Percentiles rank a stretch among this genome's conserved stretches.
These are phyloP conservation scores for Cytidiella melzeri DNA, from an alignment of 768 basidiomycete species.

Conservation along the genomic window DNA sequence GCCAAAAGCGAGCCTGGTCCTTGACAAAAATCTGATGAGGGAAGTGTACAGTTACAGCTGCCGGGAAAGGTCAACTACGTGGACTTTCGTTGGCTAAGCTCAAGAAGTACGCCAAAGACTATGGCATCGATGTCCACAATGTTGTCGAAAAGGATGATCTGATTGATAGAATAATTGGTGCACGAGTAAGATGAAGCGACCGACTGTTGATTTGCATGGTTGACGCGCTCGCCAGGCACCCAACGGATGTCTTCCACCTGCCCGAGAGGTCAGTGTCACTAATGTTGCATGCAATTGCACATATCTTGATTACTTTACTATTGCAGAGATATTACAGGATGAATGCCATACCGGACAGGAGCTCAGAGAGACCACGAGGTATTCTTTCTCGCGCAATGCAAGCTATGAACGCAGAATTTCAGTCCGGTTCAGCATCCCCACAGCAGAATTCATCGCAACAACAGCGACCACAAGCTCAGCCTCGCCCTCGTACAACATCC, in stretches of 20 bases:
- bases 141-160: conserved; percentile 77
- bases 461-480: conserved; percentile 16
- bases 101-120: conserved; percentile 64
- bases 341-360: conserved; percentile 50
- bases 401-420: conserved; percentile 19
- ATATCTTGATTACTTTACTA: neutral
- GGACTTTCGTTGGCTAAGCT: conserved; percentile 52
- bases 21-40: conserved; percentile 1
- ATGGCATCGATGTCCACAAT: conserved; percentile 55
- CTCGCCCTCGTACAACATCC: conserved; percentile 23
- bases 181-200: conserved; percentile 30
- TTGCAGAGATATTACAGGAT: conserved; percentile 51
- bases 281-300: neutral
- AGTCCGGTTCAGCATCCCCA: conserved; percentile 18
- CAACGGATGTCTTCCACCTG: conserved; percentile 55
- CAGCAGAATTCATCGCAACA: conserved; percentile 12
- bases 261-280: conserved; percentile 44
- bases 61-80: conserved; percentile 51
- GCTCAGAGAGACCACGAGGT: conserved; percentile 26
- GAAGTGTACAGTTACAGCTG: conserved; percentile 55
- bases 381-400: conserved; percentile 41
- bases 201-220: neutral
- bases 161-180: conserved; percentile 53
- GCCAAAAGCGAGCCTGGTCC: too few species aligned
- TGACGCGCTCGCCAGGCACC: conserved; percentile 31